Evolutionary conservation across 2,329 filamentous ascomycete species (phyloP).

Genomic region (Geosmithia flava): DNA sequence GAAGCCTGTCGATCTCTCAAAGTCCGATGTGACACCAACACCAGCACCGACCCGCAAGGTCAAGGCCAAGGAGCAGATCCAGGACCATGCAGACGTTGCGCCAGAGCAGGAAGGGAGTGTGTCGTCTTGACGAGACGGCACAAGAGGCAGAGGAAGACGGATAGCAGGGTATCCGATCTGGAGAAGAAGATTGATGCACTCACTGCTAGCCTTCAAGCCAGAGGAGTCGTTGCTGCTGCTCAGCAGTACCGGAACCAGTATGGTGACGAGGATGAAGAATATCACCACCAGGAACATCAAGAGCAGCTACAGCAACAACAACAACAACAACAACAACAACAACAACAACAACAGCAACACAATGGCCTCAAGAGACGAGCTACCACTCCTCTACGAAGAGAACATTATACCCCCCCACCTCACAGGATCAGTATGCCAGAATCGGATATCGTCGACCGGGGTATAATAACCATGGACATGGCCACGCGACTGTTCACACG

Average conservation of each 20-base stretch:
- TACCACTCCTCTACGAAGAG: too few species aligned
- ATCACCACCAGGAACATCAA: too few species aligned
- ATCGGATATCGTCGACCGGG: constrained; percentile 44
- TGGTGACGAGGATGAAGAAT: too few species aligned
- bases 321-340: background rate
- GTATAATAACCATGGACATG: constrained; percentile 41
- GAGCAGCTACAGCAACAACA: background rate
- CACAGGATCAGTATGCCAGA: constrained; percentile 10
- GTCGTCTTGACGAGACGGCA: constrained; percentile 61
- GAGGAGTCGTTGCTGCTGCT: constrained; percentile 5
- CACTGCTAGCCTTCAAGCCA: constrained; percentile 64
- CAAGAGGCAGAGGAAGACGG: constrained; percentile 85
- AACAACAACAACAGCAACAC: background rate
- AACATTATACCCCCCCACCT: background rate
- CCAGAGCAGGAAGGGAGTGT: constrained; percentile 67
- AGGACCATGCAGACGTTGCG: constrained; percentile 61
- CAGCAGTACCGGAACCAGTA: background rate
- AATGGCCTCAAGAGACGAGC: background rate
- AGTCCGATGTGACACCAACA: constrained; percentile 75
- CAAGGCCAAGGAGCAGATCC: constrained; percentile 39
- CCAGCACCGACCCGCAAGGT: constrained; percentile 30
- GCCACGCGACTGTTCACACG: constrained; percentile 42
- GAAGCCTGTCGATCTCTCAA: constrained; percentile 66
- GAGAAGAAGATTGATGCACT: constrained; percentile 88
- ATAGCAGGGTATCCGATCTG: constrained; percentile 75